Evolutionary conservation across 495 filamentous ascomycete genomes (phyloP), one percentile per base, ranked within the genome.

Genomic region (Xylaria intraflava): DNA sequence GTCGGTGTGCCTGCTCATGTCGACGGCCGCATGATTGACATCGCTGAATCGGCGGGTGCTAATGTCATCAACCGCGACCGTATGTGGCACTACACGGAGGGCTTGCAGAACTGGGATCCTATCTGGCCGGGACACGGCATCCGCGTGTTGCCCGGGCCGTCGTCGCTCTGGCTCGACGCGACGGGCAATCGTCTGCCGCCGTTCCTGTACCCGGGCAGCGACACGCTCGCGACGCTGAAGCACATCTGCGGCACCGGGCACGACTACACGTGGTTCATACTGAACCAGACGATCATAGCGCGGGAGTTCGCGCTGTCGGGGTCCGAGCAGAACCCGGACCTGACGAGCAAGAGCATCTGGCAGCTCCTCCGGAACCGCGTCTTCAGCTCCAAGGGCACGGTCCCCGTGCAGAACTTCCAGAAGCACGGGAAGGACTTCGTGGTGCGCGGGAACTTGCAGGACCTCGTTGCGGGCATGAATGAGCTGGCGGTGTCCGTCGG

Each of bases 11-110:
- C 76, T 0, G 72, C 71, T 9, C 73, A 79, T 41, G 76, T 79
- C 11, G 76, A 78, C 50, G 76, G 76, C 10, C 67, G 76, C 40
- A 77, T 77, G 73, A 68, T 79, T 19, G 75, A 66, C 41, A 78
- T 78, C 14, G 58, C 76, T 11, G 69, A 77, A 56, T 23, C 46
- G 0, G 69, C 65, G 1, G 76, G 76, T 9, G 76, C 73, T 2
- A 60, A 69, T 38, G 49, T 78, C 48, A 63, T 79, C 66, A 79
- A 79, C 58, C 64, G 69, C 36, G 75, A 79, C 46, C 55, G 76
- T 5, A 78, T 78, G 75, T 78, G 76, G 76, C 75, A 78, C 54
- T 79, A 79, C 56, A 79, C 75, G 9, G 76, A 79, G 51, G 76
- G 76, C 0, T 58, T 79, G 10, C 68, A 71, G 39, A 79, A 79